These are phyloP conservation scores for Schizosaccharomyces osmophilus DNA, from an alignment of 805 yeast species.

Conservation along the genomic window DNA sequence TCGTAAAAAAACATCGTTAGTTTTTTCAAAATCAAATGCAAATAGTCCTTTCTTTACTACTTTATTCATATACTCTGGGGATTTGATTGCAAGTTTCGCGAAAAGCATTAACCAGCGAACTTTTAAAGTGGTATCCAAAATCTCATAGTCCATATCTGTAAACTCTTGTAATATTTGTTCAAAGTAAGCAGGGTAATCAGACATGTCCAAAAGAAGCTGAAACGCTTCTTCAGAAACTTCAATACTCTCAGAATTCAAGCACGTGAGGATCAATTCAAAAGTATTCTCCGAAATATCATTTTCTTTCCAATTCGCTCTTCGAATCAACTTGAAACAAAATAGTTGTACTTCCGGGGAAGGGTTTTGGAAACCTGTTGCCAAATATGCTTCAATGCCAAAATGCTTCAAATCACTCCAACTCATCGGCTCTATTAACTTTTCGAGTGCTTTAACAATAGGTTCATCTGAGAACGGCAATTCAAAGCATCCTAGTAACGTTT, in stretches of 20 bases:
- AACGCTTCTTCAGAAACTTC: not conserved
- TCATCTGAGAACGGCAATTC: not conserved
- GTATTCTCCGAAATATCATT: not conserved
- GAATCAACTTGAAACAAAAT: not conserved
- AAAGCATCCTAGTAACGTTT: not conserved
- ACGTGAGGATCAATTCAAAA: not conserved
- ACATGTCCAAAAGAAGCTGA: not conserved
- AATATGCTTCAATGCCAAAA: not conserved
- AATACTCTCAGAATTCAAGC: not conserved
- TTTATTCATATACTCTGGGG: not conserved
- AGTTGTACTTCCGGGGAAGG: not conserved
- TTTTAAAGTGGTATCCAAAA: not conserved
- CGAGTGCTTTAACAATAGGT: not conserved
- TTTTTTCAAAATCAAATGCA: not conserved
- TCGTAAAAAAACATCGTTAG: not conserved
- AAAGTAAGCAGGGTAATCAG: not conserved
- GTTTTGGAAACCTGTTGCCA: not conserved
- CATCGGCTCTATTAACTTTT: not conserved
- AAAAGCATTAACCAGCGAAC: not conserved
- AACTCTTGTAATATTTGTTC: not conserved
- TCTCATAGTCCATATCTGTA: not conserved
- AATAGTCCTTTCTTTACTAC: not conserved
- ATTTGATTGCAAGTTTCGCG: not conserved
- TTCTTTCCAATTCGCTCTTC: not conserved
- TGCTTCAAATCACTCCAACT: not conserved